Evolutionary conservation across 176 grass and related monocot species (phyloP), one percentile per base, ranked within the genome.

Genomic region (Oryza glaberrima): DNA sequence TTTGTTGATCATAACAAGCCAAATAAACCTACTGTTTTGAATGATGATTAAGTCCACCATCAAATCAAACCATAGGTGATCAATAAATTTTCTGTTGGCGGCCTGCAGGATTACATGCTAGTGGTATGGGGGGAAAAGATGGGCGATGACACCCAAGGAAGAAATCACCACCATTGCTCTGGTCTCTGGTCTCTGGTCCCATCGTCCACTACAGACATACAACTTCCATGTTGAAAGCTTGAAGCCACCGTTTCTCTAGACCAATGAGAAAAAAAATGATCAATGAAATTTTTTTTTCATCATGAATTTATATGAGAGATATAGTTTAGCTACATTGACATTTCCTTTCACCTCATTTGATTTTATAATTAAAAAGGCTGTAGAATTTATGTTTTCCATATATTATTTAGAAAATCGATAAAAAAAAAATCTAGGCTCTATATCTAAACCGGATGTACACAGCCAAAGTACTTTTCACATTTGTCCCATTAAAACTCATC

Each of bases 151-250:
- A 79, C 67, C 83, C 1, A 85, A 69, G 48, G 15, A 58, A 26
- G 7, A 58, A 32, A 30, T 58, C 23, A 28, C 67, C 36, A 28
- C 75, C 23, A 10, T 79, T 48, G 67, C 25, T 34, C 65, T 30
- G 64, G 73, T 30, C 12, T 34, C 65, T 30, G 64, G 73, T 30
- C 12, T 34, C 65, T 30, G 64, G 73, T 30, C 73, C 80, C 69
- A 73, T 82, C 52, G 80, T 43, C 25, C 52, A 13, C 9, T 72
- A 82, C 2, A 82, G 51, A 82, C 38, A 46, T 10, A 19, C 8
- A 45, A 71, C 47, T 61, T 28, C 34, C 63, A 36, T 67, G 61
- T 84, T 54, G 82, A 73, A 76, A 73, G 32, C n/a, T 84, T 54
- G 82, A 73, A 76, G 82, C 46, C n/a, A 45, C n/a, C 35, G 48